These are phyloP conservation scores for Verticillium nonalfalfae DNA, from an alignment of 2,329 filamentous ascomycete genomes.

Conservation along the genomic window DNA sequence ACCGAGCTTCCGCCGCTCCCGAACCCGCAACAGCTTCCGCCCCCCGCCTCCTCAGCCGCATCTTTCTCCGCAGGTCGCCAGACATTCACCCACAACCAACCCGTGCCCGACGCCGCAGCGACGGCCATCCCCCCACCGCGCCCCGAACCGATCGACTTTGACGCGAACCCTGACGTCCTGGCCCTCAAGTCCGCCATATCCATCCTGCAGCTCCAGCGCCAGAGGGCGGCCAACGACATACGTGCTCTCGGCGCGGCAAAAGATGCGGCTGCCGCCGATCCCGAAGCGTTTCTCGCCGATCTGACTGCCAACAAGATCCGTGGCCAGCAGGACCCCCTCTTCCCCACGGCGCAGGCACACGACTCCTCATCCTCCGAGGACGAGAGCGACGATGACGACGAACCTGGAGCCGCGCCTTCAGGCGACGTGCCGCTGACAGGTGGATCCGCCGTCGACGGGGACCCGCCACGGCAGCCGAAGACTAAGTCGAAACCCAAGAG, in stretches of 20 bases:
- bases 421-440: not conserved
- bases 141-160: conserved; percentile 49
- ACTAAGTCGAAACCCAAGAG: conserved; percentile 4
- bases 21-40: not conserved
- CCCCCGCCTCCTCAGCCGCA: not conserved
- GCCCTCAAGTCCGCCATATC: conserved; percentile 81
- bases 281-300: conserved; percentile 65
- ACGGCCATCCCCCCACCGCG: conserved; percentile 37
- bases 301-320: conserved; percentile 56
- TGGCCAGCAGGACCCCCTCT: conserved; percentile 24
- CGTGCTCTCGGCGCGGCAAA: conserved; percentile 63
- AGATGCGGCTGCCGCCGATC: conserved; percentile 62
- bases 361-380: conserved; percentile 12
- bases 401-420: conserved; percentile 7
- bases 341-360: conserved; percentile 16
- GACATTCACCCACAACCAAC: conserved; percentile 37
- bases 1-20: conserved; percentile 18
- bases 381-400: conserved; percentile 21
- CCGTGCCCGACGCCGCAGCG: conserved; percentile 25
- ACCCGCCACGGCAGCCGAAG: conserved; percentile 2
- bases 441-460: not conserved
- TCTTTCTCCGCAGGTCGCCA: conserved; percentile 25
- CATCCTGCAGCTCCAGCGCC: conserved; percentile 78
- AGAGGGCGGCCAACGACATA: conserved; percentile 72
- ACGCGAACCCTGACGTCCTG: conserved; percentile 75